Evolutionary conservation across 179 eudicot species (phyloP).

Genomic region (Beta macrorhiza): DNA sequence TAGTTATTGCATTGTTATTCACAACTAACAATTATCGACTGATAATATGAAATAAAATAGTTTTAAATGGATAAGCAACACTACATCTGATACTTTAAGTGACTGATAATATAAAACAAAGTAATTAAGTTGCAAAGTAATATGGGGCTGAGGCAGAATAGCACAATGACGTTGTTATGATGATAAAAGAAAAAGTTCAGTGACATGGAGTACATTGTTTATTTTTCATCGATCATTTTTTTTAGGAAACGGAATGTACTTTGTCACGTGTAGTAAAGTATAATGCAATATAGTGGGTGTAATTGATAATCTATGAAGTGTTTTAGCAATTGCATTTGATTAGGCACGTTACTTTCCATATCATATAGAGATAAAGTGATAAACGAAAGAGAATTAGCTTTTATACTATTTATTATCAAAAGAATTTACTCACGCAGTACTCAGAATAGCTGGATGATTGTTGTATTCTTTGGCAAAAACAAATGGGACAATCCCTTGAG

Average conservation of each 20-base stretch:
- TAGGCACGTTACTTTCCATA: neutral
- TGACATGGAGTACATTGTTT: neutral
- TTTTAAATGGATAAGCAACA: no score
- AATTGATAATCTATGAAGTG: constrained; percentile 2
- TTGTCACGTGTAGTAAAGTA: constrained; percentile 15
- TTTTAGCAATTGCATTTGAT: neutral
- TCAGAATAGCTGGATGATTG: constrained; percentile 42
- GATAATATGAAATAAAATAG: no score
- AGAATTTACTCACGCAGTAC: constrained; percentile 41
- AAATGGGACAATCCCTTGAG: constrained; percentile 52
- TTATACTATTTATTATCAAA: no score
- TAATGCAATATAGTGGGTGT: no score
- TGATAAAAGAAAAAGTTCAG: neutral
- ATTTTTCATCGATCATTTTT: no score
- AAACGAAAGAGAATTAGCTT: neutral
- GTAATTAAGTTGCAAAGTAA: neutral
- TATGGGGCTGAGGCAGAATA: no score
- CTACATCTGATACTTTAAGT: no score
- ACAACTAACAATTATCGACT: no score
- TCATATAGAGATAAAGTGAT: no score
- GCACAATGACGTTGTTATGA: neutral
- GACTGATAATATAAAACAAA: no score
- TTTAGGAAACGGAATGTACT: neutral
- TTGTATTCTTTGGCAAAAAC: constrained; percentile 51
- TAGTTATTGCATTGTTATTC: no score